These are phyloP conservation scores for Mucor circinelloides DNA, from an alignment of 371 early-diverging fungal species.

Conservation along the genomic window DNA sequence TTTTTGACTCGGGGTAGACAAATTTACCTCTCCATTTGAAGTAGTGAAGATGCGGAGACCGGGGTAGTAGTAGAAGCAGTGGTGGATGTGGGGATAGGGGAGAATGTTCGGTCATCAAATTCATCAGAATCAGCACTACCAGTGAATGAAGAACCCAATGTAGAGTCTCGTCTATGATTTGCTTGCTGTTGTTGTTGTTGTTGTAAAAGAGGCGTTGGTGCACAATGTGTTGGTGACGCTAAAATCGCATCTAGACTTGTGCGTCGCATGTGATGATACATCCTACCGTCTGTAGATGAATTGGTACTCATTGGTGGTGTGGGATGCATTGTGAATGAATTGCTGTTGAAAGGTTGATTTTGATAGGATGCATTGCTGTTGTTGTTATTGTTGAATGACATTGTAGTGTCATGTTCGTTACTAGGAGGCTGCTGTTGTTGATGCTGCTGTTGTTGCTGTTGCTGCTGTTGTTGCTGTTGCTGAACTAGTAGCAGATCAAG, in stretches of 20 bases:
- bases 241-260: conserved; percentile 41
- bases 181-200: conserved; percentile 20
- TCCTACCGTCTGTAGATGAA: conserved; percentile 24
- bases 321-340: conserved; percentile 18
- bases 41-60: conserved; percentile 25
- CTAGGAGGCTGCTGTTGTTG: conserved; percentile 1
- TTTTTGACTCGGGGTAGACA: conserved; percentile 14
- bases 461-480: conserved; percentile 30
- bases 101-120: conserved; percentile 21
- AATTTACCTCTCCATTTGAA: conserved; percentile 36
- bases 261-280: conserved; percentile 25
- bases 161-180: conserved; percentile 26
- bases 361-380: conserved; percentile 6
- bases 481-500: conserved; percentile 45
- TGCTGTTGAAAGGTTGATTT: not conserved
- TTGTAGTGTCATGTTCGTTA: not conserved
- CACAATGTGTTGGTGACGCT: conserved; percentile 26
- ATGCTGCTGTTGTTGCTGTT: conserved; percentile 3
- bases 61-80: conserved; percentile 18
- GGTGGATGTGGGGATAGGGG: conserved; percentile 21
- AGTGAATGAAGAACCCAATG: conserved; percentile 25
- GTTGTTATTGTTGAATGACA: conserved; percentile 5
- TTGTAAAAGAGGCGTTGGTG: conserved; percentile 18
- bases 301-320: conserved; percentile 27
- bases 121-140: conserved; percentile 34